These are phyloP conservation scores for Spathaspora gorwiae DNA, from an alignment of 805 yeast species.

Conservation along the genomic window DNA sequence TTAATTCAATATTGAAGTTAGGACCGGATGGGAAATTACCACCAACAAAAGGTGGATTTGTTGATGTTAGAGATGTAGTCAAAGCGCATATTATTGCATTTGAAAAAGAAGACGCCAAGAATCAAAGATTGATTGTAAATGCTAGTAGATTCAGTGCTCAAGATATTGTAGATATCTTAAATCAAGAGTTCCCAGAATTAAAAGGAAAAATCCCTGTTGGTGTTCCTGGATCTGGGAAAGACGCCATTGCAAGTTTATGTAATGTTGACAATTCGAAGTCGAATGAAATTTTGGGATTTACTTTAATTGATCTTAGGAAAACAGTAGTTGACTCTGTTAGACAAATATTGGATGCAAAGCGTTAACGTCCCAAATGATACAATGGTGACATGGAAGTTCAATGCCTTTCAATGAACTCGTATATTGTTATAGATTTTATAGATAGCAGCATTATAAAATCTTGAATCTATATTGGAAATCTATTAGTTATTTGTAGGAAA, in stretches of 20 bases:
- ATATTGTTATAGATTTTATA: too few relatives aligned
- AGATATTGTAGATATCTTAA: constrained; percentile 26
- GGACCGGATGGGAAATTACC: constrained; percentile 23
- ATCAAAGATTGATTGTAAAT: constrained; percentile 21
- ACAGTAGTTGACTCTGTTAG: constrained; percentile 39
- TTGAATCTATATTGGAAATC: too few relatives aligned
- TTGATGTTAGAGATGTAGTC: constrained; percentile 48
- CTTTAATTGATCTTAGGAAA: constrained; percentile 32
- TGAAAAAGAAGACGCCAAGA: constrained; percentile 21
- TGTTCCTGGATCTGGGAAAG: constrained; percentile 29
- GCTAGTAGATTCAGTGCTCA: constrained; percentile 22
- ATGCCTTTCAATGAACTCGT: too few relatives aligned
- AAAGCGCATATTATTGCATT: constrained; percentile 39
- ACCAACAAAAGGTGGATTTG: constrained; percentile 21
- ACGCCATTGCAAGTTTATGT: constrained; percentile 8
- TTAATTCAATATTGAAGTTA: constrained; percentile 36
- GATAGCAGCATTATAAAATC: too few relatives aligned
- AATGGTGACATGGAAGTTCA: too few relatives aligned
- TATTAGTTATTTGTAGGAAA: too few relatives aligned
- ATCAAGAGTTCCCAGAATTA: constrained; percentile 38
- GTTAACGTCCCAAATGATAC: too few relatives aligned
- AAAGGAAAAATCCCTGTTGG: constrained; percentile 44
- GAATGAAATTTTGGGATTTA: constrained; percentile 31
- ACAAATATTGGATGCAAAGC: constrained; percentile 26
- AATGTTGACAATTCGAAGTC: constrained; percentile 34